phyloP scores from a whole-genome alignment of 2,329 filamentous ascomycete species.

The Diaporthe amygdali region DNA sequence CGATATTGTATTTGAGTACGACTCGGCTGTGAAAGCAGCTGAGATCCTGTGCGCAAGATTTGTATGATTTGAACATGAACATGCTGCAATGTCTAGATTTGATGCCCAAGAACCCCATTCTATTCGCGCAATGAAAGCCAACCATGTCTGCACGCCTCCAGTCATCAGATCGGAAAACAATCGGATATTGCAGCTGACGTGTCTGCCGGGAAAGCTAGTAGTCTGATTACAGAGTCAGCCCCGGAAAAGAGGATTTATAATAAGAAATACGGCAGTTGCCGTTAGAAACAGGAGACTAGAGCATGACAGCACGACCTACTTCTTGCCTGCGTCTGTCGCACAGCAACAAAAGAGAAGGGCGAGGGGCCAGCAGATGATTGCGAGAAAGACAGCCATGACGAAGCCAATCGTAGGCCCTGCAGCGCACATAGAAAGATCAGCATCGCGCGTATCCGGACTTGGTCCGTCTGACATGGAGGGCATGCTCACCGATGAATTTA shows the following conservation, averaged over 20 bases:
- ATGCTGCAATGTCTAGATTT: background rate
- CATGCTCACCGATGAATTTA: constrained; percentile 17
- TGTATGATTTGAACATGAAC: background rate
- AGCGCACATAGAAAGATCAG: background rate
- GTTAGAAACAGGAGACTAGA: background rate
- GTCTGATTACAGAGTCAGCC: background rate
- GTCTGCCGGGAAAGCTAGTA: constrained; percentile 20
- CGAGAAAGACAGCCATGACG: constrained; percentile 15
- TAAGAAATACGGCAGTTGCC: background rate
- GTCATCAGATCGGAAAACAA: constrained; percentile 19
- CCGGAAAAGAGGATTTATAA: background rate
- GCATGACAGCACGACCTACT: background rate
- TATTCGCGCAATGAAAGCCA: background rate
- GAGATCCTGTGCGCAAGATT: background rate
- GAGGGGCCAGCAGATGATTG: constrained; percentile 23
- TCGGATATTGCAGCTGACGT: constrained; percentile 21
- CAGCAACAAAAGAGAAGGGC: constrained; percentile 22
- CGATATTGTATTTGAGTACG: too few relatives aligned
- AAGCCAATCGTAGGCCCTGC: constrained; percentile 24
- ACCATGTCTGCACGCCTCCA: background rate
- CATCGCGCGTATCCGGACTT: background rate
- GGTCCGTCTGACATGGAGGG: background rate
- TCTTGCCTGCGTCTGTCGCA: constrained; percentile 22
- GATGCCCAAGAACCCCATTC: background rate
- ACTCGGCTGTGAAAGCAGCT: too few relatives aligned